Evolutionary conservation across 495 filamentous ascomycete species (phyloP), one percentile per base, ranked within the genome.

Genomic region (Aspergillus mulundensis): DNA sequence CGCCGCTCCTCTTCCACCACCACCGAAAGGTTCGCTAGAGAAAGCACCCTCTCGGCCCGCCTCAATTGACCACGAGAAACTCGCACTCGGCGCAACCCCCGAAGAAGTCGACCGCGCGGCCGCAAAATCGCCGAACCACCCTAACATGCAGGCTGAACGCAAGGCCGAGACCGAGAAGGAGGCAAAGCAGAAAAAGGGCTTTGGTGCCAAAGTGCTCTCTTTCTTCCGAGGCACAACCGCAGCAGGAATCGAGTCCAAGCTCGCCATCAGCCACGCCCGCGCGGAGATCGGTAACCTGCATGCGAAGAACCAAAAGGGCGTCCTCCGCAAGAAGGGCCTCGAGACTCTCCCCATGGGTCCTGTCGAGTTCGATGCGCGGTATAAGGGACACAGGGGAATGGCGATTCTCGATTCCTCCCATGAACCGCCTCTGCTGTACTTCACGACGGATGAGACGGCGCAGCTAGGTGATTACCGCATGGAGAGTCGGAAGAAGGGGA

Each of bases 1-100:
- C 69, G 84, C 87, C 50, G 82, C 89, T 0, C 90, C 91, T 0
- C 69, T 95, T 0, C 89, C 90, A 3, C 89, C 90, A n/a, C 87
- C 90, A 0, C 89, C 58, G 4, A 44, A 42, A 1, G 25, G 47
- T n/a, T 42, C 58, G 0, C 16, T 56, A 2, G 32, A 44, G 74
- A 83, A 60, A 45, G 70, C 62, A 24, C 71, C 58, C 7, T 53
- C 50, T 1, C 68, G 50, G 49, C 61, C 53, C 0, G 62, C 63
- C 23, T 67, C 66, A 0, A 58, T 77, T 7, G 65, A 65, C 42
- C 39, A 73, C 16, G 67, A 75, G 24, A 66, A 77, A n/a, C 54
- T 73, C 15, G 59, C 70, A 0, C 66, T 82, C 18, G 76, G 71
- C 20, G 80, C 79, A 4, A 68, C 77, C 0, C 20, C 62, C 1